Evolutionary conservation across 2,329 filamentous ascomycete genomes (phyloP).

Genomic region (Hypoxylon sp.): DNA sequence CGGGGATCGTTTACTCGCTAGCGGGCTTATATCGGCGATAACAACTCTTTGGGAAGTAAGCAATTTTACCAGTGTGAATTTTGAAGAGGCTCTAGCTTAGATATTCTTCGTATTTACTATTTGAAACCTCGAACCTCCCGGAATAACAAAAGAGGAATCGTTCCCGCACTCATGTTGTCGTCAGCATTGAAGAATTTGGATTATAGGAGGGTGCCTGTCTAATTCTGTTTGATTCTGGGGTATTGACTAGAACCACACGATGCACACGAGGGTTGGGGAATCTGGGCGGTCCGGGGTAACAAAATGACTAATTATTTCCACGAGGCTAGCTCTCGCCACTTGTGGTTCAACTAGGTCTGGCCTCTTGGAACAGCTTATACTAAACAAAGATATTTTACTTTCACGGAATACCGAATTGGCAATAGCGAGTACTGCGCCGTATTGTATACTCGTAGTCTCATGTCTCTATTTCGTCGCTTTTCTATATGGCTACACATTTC

Average conservation of each 20-base stretch:
- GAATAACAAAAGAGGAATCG: constrained; percentile 4
- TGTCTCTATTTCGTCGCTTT: constrained; percentile 34
- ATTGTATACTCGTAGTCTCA: constrained; percentile 41
- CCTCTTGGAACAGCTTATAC: constrained; percentile 4
- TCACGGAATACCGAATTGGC: constrained; percentile 19
- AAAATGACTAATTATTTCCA: constrained; percentile 10
- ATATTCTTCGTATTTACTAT: constrained; percentile 7
- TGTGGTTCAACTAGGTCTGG: constrained; percentile 6
- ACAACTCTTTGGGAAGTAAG: constrained; percentile 13
- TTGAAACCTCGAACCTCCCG: neutral
- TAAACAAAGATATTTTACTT: neutral
- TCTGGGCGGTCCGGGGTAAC: constrained; percentile 10
- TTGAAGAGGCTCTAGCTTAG: neutral
- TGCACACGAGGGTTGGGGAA: constrained; percentile 8
- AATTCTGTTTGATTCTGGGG: neutral
- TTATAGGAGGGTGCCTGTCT: neutral
- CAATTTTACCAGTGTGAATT: constrained; percentile 8
- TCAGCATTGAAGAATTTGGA: neutral
- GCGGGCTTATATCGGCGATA: constrained; percentile 47
- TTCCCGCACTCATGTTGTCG: neutral
- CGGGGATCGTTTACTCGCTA: constrained; percentile 29
- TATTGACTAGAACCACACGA: constrained; percentile 14
- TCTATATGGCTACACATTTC: constrained; percentile 20
- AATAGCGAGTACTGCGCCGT: constrained; percentile 16
- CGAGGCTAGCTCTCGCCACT: constrained; percentile 15